These are phyloP conservation scores for Penicillium samsonianum DNA, from an alignment of 495 filamentous ascomycete genomes.

Conservation along the genomic window DNA sequence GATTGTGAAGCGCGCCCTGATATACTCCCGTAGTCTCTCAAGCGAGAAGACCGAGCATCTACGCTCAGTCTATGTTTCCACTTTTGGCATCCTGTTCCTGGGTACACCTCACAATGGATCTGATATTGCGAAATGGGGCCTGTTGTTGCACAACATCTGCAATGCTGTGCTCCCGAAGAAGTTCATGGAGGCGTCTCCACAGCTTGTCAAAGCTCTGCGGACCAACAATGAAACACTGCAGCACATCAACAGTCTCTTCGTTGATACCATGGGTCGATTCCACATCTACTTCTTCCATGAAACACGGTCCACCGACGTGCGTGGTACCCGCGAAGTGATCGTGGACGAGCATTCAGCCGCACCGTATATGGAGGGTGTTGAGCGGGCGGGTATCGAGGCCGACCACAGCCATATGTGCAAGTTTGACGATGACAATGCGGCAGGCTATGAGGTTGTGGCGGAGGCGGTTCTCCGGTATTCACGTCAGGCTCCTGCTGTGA, in stretches of 20 bases:
- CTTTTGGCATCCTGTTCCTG: slow-evolving; percentile 81
- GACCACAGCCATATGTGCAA: slow-evolving; percentile 90
- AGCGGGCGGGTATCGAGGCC: slow-evolving; percentile 76
- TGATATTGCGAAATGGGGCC: slow-evolving; percentile 75
- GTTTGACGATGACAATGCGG: slow-evolving; percentile 69
- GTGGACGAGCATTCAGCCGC: slow-evolving; percentile 77
- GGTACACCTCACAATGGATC: slow-evolving; percentile 86
- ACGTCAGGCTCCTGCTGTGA: slow-evolving; percentile 55
- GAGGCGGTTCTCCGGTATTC: slow-evolving; percentile 72
- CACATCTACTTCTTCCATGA: slow-evolving; percentile 75
- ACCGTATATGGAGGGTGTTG: slow-evolving; percentile 72
- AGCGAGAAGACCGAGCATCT: slow-evolving; percentile 69
- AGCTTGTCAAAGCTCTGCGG: slow-evolving; percentile 70
- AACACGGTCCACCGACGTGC: slow-evolving; percentile 64
- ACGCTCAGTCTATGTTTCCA: slow-evolving; percentile 78
- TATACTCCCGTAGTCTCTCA: slow-evolving; percentile 63
- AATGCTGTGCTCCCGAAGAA: slow-evolving; percentile 67
- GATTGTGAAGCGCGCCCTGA: slow-evolving; percentile 72
- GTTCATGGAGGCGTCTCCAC: slow-evolving; percentile 67
- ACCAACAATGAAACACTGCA: slow-evolving; percentile 79
- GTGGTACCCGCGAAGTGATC: slow-evolving; percentile 60
- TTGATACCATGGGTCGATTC: slow-evolving; percentile 70
- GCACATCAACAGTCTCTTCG: slow-evolving; percentile 76
- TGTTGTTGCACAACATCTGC: slow-evolving; percentile 71
- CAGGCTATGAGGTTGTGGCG: slow-evolving; percentile 73